Evolutionary conservation across 2,329 filamentous ascomycete species (phyloP).

Genomic region (Grosmannia serpens): DNA sequence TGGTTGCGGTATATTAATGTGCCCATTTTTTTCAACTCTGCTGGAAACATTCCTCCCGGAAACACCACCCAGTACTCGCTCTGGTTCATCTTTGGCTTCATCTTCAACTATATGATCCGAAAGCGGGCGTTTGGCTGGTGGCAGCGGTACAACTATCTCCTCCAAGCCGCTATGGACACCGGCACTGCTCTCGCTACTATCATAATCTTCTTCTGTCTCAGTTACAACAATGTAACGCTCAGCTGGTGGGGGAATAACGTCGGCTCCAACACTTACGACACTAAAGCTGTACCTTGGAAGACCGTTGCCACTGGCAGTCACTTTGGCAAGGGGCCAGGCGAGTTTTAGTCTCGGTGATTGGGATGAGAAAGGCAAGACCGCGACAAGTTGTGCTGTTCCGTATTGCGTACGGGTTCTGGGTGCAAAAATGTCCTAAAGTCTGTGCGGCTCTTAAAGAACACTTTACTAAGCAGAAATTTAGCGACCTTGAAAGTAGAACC

Average conservation of each 20-base stretch:
- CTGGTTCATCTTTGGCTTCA: conserved; percentile 32
- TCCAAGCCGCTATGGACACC: conserved; percentile 6
- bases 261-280: conserved; percentile 6
- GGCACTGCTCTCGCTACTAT: conserved; percentile 46
- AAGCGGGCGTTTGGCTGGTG: conserved; percentile 39
- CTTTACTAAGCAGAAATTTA: too few relatives aligned
- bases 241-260: conserved; percentile 39
- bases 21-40: conserved; percentile 8
- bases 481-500: too few relatives aligned
- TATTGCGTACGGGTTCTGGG: too few relatives aligned
- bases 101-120: conserved; percentile 48
- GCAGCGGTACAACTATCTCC: conserved; percentile 9
- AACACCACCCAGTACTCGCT: conserved; percentile 10
- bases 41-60: conserved; percentile 8
- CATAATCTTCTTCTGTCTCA: conserved; percentile 36
- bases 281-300: conserved; percentile 3
- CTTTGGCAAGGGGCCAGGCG: conserved; percentile 5
- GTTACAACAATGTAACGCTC: conserved; percentile 26
- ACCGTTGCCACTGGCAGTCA: background rate
- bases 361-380: too few relatives aligned
- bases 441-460: too few relatives aligned
- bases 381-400: too few relatives aligned
- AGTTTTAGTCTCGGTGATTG: too few relatives aligned
- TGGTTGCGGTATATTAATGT: conserved; percentile 8
- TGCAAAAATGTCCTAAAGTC: too few relatives aligned